Conservation (phyloP, 305 asterid genomes). For the Fraxinus floribunda region DNA sequence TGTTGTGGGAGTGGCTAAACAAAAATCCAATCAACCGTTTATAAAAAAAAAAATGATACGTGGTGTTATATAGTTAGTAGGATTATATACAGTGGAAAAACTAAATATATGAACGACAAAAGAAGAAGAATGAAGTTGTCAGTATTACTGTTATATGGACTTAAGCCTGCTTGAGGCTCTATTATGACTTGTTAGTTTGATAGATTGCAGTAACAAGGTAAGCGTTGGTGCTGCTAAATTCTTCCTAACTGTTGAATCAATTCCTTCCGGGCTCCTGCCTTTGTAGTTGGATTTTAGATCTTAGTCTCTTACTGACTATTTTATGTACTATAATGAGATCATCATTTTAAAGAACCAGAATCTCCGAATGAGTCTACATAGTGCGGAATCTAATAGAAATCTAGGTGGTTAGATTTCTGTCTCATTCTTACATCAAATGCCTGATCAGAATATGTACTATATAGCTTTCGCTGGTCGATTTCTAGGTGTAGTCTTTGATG, state of each 20-base stretch:
- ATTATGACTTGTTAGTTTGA: background rate
- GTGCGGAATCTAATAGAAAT: background rate
- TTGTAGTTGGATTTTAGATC: background rate
- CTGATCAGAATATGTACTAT: background rate
- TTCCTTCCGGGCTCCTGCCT: background rate
- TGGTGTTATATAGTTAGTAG: background rate
- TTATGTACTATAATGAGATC: background rate
- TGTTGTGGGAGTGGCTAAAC: background rate
- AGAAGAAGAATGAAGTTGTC: background rate
- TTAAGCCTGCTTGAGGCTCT: background rate
- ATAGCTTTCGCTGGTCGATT: background rate
- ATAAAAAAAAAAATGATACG: background rate
- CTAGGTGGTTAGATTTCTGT: background rate
- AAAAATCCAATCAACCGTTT: background rate
- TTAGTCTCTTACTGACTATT: background rate
- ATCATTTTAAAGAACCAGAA: background rate
- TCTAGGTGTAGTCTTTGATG: background rate
- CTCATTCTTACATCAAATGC: background rate
- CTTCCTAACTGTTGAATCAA: background rate
- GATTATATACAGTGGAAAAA: background rate
- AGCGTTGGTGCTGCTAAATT: background rate
- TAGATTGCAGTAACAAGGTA: background rate
- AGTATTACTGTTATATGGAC: background rate
- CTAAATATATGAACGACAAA: background rate
- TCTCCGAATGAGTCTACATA: background rate